These are phyloP conservation scores for Sonneratia alba DNA, from an alignment of 345 rosid genomes.

Conservation along the genomic window DNA sequence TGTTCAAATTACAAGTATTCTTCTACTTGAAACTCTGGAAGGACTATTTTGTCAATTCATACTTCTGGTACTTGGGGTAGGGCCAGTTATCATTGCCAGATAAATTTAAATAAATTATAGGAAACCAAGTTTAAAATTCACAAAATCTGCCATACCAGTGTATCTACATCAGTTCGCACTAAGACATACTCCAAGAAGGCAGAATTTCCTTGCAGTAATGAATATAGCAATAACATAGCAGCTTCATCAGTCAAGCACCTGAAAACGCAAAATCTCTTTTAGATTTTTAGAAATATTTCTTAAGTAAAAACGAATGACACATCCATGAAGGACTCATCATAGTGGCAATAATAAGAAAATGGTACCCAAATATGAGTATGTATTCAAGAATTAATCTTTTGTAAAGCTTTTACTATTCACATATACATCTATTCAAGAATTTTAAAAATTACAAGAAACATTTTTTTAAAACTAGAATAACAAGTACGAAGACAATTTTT, in stretches of 20 bases:
- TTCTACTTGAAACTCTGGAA: not conserved
- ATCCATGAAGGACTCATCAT: not conserved
- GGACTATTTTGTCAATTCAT: not conserved
- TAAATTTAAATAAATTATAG: not conserved
- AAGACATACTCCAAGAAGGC: constrained; percentile 89
- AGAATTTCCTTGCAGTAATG: constrained; percentile 83
- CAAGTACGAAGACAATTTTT: not conserved
- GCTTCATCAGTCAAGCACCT: constrained; percentile 95
- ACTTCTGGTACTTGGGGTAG: not conserved
- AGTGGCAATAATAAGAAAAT: not conserved
- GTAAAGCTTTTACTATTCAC: not conserved
- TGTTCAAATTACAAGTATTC: not conserved
- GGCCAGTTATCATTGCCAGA: not conserved
- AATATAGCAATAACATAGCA: constrained; percentile 80
- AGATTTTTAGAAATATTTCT: not conserved
- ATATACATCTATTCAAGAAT: not conserved
- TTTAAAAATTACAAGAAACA: too few species aligned
- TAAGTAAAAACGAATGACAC: not conserved
- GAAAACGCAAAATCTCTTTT: constrained; percentile 14
- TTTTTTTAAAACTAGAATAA: too few species aligned
- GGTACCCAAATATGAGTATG: not conserved
- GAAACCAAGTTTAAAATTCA: not conserved
- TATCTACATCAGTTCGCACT: constrained; percentile 96
- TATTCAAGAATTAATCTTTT: not conserved
- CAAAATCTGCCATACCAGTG: constrained; percentile 50